phyloP scores from a whole-genome alignment of 2,329 filamentous ascomycete species.

The Rhinocladiella mackenziei region DNA sequence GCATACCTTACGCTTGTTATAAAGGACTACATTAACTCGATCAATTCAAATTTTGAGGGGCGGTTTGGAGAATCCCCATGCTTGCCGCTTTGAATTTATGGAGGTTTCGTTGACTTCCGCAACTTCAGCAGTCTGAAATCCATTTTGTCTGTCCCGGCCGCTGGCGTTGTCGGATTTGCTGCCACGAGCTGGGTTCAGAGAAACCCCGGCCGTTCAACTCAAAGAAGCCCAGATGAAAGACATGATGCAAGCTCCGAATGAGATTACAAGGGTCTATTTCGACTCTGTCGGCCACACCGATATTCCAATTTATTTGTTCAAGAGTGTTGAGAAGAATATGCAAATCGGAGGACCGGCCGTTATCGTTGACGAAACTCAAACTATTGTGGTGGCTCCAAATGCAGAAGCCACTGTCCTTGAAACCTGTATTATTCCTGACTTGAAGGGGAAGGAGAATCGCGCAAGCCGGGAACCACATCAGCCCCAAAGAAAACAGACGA shows the following conservation, averaged over 20 bases:
- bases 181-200: too few relatives aligned
- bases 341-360: slow-evolving; percentile 32
- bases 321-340: slow-evolving; percentile 35
- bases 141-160: slow-evolving; percentile 85
- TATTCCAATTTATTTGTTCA: slow-evolving; percentile 38
- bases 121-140: slow-evolving; percentile 72
- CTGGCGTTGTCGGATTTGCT: slow-evolving; percentile 66
- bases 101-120: slow-evolving; percentile 51
- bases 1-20: slow-evolving; percentile 77
- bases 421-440: slow-evolving; percentile 41
- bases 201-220: slow-evolving; percentile 61
- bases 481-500: too few relatives aligned
- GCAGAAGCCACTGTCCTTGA: slow-evolving; percentile 38
- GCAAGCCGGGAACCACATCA: neutral
- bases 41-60: slow-evolving; percentile 39
- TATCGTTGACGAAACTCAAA: slow-evolving; percentile 44
- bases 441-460: neutral
- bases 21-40: slow-evolving; percentile 60
- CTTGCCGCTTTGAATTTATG: slow-evolving; percentile 86
- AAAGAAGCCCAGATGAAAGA: slow-evolving; percentile 5
- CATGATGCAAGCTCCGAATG: slow-evolving; percentile 1
- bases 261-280: slow-evolving; percentile 34
- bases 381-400: slow-evolving; percentile 41
- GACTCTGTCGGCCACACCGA: slow-evolving; percentile 33
- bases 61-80: slow-evolving; percentile 71